Percentiles rank a stretch among this genome's conserved stretches.
phyloP scores from a whole-genome alignment of 495 filamentous ascomycete genomes.

The Amniculicola lignicola region DNA sequence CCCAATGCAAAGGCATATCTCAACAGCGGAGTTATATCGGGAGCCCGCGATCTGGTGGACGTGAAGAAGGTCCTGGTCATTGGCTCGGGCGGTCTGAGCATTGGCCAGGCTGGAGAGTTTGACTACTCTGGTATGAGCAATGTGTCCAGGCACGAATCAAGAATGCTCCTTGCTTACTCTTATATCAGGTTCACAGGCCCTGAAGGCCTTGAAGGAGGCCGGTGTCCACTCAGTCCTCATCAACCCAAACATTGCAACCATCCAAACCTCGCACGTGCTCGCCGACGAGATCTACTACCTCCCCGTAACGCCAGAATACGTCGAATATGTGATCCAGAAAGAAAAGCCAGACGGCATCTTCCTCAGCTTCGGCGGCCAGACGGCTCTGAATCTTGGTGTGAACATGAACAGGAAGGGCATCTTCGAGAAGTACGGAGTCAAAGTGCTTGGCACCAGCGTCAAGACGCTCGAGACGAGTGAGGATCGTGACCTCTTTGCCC shows the following conservation, averaged over 20 bases:
- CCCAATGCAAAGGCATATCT: slow-evolving; percentile 87
- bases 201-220: slow-evolving; percentile 80
- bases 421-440: slow-evolving; percentile 91
- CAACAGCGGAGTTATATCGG: slow-evolving; percentile 75
- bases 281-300: slow-evolving; percentile 98
- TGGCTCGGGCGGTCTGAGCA: slow-evolving; percentile 91
- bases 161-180: slow-evolving; percentile 1
- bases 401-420: slow-evolving; percentile 95
- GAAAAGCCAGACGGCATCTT: slow-evolving; percentile 95
- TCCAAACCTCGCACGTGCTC: slow-evolving; percentile 95
- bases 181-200: slow-evolving; percentile 75
- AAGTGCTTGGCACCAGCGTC: slow-evolving; percentile 90
- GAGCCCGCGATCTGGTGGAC: slow-evolving; percentile 70
- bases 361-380: slow-evolving; percentile 95
- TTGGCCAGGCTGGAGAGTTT: slow-evolving; percentile 98
- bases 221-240: slow-evolving; percentile 91
- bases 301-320: slow-evolving; percentile 94
- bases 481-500: slow-evolving; percentile 91
- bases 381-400: slow-evolving; percentile 91
- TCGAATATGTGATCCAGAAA: slow-evolving; percentile 90
- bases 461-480: slow-evolving; percentile 92
- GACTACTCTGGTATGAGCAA: slow-evolving; percentile 81
- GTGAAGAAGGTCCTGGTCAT: slow-evolving; percentile 99
- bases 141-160: neutral
- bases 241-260: slow-evolving; percentile 98